phyloP scores from a whole-genome alignment of 768 basidiomycete genomes.

The Gloeophyllum trabeum region DNA sequence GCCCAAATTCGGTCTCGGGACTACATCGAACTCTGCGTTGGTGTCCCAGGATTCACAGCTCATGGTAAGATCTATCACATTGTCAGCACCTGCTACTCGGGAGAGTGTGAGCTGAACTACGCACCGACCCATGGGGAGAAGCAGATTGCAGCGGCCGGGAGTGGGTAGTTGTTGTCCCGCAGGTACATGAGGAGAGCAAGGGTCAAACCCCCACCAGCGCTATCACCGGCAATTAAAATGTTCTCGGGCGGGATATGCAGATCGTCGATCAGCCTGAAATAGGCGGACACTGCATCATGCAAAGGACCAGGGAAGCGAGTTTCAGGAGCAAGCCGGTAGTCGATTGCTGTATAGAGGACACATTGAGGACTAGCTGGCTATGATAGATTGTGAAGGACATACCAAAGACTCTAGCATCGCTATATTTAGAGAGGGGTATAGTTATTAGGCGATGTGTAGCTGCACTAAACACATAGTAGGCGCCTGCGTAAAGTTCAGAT shows the following conservation, averaged over 20 bases:
- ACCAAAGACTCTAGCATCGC: slow-evolving; percentile 85
- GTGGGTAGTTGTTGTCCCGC: slow-evolving; percentile 76
- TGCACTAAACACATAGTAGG: slow-evolving; percentile 87
- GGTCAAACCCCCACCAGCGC: slow-evolving; percentile 83
- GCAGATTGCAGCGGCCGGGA: slow-evolving; percentile 79
- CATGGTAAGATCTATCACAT: slow-evolving; percentile 72
- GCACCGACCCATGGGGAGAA: slow-evolving; percentile 94
- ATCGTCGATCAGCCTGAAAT: slow-evolving; percentile 79
- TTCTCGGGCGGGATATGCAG: slow-evolving; percentile 87
- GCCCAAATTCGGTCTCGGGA: slow-evolving; percentile 56
- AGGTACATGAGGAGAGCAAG: slow-evolving; percentile 89
- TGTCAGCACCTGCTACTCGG: not conserved
- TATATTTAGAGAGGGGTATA: slow-evolving; percentile 81
- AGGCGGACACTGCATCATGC: slow-evolving; percentile 78
- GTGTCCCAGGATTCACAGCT: slow-evolving; percentile 97
- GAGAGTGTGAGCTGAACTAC: slow-evolving; percentile 18
- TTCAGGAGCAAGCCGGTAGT: slow-evolving; percentile 94
- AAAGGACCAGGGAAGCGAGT: slow-evolving; percentile 87
- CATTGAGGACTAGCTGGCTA: not conserved
- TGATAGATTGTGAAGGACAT: slow-evolving; percentile 23
- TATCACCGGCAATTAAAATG: slow-evolving; percentile 82
- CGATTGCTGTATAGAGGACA: slow-evolving; percentile 48
- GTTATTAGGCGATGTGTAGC: slow-evolving; percentile 86
- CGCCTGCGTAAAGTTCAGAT: slow-evolving; percentile 60
- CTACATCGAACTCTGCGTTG: slow-evolving; percentile 78